A percentile compares a stretch with the other conserved stretches of the same genome.
phyloP scores from a whole-genome alignment of 192 early-diverging fungal species.

The Podila verticillata region DNA sequence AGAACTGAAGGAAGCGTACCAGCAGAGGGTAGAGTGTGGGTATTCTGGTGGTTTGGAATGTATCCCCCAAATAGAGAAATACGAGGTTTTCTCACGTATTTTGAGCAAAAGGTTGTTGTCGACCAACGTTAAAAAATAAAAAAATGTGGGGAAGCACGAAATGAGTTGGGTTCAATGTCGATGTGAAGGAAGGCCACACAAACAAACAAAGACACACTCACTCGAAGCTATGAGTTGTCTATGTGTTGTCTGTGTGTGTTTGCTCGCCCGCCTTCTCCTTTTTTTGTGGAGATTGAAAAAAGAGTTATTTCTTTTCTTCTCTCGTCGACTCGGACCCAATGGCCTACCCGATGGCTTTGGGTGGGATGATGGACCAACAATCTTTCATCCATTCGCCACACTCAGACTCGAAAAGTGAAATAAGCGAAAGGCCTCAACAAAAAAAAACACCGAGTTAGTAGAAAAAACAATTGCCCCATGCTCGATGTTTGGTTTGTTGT shows the following conservation, averaged over 20 bases:
- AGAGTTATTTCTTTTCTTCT: too few relatives aligned
- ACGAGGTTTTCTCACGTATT: too few relatives aligned
- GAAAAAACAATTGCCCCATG: neutral
- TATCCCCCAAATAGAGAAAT: too few relatives aligned
- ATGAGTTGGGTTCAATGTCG: too few relatives aligned
- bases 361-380: too few relatives aligned
- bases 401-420: neutral
- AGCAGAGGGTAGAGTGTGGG: too few relatives aligned
- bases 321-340: neutral
- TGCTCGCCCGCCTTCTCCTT: slow-evolving; percentile 16
- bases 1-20: too few relatives aligned
- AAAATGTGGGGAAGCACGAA: neutral
- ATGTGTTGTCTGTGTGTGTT: slow-evolving; percentile 11
- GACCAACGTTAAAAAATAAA: neutral
- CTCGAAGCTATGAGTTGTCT: neutral
- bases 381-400: too few relatives aligned
- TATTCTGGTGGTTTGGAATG: too few relatives aligned
- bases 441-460: neutral
- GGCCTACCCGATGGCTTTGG: too few relatives aligned
- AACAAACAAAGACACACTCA: slow-evolving; percentile 9
- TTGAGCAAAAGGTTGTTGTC: too few relatives aligned
- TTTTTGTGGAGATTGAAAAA: slow-evolving; percentile 46
- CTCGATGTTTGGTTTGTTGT: neutral
- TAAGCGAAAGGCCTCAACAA: neutral
- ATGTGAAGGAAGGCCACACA: too few relatives aligned